Conservation (phyloP, 441 rosid species). For the Croton setiger region DNA sequence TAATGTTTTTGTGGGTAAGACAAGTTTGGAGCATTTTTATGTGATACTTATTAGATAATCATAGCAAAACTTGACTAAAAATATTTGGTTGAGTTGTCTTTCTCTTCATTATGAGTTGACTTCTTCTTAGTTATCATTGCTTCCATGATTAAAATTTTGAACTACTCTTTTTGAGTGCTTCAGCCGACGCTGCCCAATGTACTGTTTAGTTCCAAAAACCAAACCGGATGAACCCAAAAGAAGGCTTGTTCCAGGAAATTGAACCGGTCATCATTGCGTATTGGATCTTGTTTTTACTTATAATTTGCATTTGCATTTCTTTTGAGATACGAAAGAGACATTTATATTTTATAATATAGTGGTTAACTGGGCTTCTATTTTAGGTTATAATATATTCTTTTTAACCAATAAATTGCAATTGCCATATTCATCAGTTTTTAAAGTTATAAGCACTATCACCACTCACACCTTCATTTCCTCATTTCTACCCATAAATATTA, state of each 20-base stretch:
- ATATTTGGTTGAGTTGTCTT: slow-evolving; percentile 20
- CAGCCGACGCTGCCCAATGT: slow-evolving; percentile 9
- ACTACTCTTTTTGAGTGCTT: slow-evolving; percentile 35
- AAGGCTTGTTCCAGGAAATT: too few species aligned
- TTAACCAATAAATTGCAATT: neutral
- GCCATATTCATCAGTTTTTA: neutral
- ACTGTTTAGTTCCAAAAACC: too few species aligned
- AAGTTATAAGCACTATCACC: neutral
- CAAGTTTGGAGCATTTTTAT: slow-evolving; percentile 30
- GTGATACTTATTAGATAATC: slow-evolving; percentile 27
- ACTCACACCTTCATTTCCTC: too few species aligned
- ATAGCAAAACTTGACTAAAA: slow-evolving; percentile 38
- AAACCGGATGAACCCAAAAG: too few species aligned
- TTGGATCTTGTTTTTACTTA: neutral
- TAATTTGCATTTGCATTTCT: too few species aligned
- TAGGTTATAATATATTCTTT: too few species aligned
- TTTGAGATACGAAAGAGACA: too few species aligned
- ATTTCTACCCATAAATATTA: too few species aligned
- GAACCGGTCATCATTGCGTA: neutral
- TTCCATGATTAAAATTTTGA: slow-evolving; percentile 34
- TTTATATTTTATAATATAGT: too few species aligned
- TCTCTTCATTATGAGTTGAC: slow-evolving; percentile 48
- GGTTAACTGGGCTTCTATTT: too few species aligned
- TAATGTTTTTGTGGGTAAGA: slow-evolving; percentile 9
- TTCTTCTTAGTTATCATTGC: slow-evolving; percentile 47